phyloP scores from a whole-genome alignment of 2,329 filamentous ascomycete genomes.

The Diplodia corticola region DNA sequence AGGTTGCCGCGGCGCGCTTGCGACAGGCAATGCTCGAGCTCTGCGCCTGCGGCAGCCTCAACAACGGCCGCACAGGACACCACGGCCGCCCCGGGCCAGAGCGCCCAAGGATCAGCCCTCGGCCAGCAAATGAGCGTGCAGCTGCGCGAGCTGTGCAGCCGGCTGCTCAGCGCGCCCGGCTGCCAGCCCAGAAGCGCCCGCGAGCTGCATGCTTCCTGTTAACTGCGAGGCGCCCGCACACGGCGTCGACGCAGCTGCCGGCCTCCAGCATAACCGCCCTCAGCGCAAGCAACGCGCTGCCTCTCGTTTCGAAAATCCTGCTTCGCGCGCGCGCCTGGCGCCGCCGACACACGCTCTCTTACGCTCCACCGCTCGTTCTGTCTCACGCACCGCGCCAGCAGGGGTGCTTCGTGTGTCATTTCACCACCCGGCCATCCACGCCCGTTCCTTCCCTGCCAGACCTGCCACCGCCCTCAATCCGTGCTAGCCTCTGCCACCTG shows the following conservation, averaged over 20 bases:
- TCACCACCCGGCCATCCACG: slow-evolving; percentile 12
- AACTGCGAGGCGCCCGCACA: slow-evolving; percentile 12
- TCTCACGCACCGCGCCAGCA: slow-evolving; percentile 18
- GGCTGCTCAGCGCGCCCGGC: neutral
- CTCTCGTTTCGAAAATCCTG: neutral
- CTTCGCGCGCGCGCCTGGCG: neutral
- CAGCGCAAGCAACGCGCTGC: neutral
- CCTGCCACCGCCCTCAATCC: slow-evolving; percentile 17
- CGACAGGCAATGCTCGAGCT: neutral
- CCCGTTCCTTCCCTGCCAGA: slow-evolving; percentile 12
- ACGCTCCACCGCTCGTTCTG: slow-evolving; percentile 18
- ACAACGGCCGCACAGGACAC: slow-evolving; percentile 11
- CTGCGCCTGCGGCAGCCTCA: neutral
- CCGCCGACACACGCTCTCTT: slow-evolving; percentile 20
- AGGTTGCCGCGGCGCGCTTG: neutral
- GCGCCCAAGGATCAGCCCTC: slow-evolving; percentile 2
- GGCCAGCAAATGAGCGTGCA: slow-evolving; percentile 13
- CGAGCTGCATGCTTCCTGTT: neutral
- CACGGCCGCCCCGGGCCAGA: neutral
- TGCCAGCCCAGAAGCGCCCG: slow-evolving; percentile 13
- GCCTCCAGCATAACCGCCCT: neutral
- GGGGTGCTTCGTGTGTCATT: slow-evolving; percentile 21
- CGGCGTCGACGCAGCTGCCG: neutral
- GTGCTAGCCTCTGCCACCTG: slow-evolving; percentile 6
- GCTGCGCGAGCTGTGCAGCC: neutral